Conservation (phyloP, 2,329 filamentous ascomycete species). For the Acephala macrosclerotiorum region DNA sequence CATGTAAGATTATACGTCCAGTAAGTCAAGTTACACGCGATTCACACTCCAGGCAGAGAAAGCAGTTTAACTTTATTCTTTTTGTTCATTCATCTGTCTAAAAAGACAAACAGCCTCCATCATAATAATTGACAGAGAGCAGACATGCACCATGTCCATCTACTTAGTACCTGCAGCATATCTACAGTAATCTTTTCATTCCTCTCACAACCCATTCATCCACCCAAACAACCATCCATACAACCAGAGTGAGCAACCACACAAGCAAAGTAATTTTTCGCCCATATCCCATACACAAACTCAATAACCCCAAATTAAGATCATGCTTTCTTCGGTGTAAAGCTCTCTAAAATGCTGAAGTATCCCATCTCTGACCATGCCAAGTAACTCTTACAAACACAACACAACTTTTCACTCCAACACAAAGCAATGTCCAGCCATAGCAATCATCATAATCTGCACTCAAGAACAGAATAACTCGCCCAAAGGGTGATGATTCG, state of each 20-base stretch:
- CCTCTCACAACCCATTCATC: too few species aligned
- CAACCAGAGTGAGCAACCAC: neutral
- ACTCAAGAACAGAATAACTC: neutral
- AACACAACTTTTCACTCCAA: neutral
- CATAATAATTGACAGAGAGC: conserved; percentile 7
- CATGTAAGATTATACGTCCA: too few species aligned
- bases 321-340: neutral
- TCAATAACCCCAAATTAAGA: neutral
- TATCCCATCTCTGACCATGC: neutral
- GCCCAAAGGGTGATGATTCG: neutral
- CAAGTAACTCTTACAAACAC: neutral
- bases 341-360: neutral
- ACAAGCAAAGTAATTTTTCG: neutral
- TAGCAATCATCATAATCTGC: neutral
- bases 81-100: conserved; percentile 9
- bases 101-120: conserved; percentile 8
- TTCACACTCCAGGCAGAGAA: neutral
- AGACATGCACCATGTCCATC: conserved; percentile 8
- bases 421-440: neutral
- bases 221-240: too few species aligned
- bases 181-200: conserved; percentile 7
- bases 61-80: conserved; percentile 8
- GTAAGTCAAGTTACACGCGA: too few species aligned
- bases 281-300: conserved; percentile 3
- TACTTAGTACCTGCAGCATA: neutral